Evolutionary conservation across 148 eudicot genomes (phyloP).

Genomic region (Oxyria digyna): DNA sequence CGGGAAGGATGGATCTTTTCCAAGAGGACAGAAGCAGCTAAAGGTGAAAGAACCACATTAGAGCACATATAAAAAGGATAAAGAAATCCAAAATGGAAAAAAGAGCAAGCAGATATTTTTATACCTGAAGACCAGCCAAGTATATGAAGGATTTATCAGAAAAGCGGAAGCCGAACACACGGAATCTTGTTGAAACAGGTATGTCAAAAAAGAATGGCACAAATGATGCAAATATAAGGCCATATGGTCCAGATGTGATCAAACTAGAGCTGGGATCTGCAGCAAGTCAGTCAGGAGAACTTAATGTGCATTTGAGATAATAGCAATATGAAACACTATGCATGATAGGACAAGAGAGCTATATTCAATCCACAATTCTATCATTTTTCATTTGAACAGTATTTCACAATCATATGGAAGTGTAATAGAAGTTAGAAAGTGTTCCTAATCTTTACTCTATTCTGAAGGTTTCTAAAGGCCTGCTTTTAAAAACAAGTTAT

Average conservation of each 20-base stretch:
- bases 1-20: conserved; percentile 82
- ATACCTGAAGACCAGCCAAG: conserved; percentile 98
- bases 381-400: background rate
- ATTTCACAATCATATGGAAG: background rate
- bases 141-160: conserved; percentile 95
- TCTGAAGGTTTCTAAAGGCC: background rate
- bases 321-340: background rate
- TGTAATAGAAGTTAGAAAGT: no score
- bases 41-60: conserved; percentile 17
- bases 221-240: conserved; percentile 82
- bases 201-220: conserved; percentile 90
- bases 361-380: background rate
- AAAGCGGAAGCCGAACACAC: conserved; percentile 56
- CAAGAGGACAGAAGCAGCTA: conserved; percentile 89
- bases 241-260: conserved; percentile 90
- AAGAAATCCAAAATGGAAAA: background rate
- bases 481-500: background rate
- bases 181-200: conserved; percentile 82
- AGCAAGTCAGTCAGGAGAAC: conserved; percentile 6
- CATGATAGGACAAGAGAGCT: background rate
- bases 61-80: background rate
- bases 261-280: conserved; percentile 59
- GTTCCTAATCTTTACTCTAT: background rate
- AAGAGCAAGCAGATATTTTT: background rate
- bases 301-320: background rate